Evolutionary conservation across 2,329 filamentous ascomycete species (phyloP), one percentile per base, ranked within the genome.

Genomic region (Claviceps purpurea): DNA sequence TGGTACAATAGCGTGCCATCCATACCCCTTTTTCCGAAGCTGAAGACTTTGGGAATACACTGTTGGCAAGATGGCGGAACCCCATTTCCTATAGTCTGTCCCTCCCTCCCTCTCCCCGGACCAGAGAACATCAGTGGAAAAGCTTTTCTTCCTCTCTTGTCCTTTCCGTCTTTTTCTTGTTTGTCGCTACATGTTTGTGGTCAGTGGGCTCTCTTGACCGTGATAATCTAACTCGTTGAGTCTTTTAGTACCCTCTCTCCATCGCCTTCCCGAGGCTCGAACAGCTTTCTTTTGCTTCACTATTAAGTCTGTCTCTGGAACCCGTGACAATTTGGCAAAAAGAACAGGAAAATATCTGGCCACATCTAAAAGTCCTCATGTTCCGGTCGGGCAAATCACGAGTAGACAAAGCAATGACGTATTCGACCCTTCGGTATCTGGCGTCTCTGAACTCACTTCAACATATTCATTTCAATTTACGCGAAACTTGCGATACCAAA

Each of bases 391-490:
- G 24, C 24, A 0, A 0, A 26, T 7, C 7, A 6, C 24, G 6
- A 26, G 6, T 6, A 7, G 24, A 26, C 24, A 6, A 7, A 26
- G 6, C 24, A 26, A 26, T 26, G 24, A 26, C 24, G 24, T 6
- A 7, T 22, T 44, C 52, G 26, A 56, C 58, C 13, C 53, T 65
- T 16, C 59, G 54, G 7, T 53, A 53, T 16, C 47, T 67, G n/a
- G 57, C 59, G 1, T 66, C 61, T 20, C 51, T 68, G 11, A 58
- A 56, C 50, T 51, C 50, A 5, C 52, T 68, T 3, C 62, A 62
- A 47, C 54, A 61, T 30, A 56, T 69, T 18, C 65, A 68, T 43
- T 57, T 70, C 30, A 56, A 64, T 43, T 8, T 26, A 7, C n/a
- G n/a, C n/a, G n/a, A 7, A 2, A 0, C 7, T 26, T 0, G 7